phyloP scores from a whole-genome alignment of 192 early-diverging fungal species.

The Pilaira anomala region DNA sequence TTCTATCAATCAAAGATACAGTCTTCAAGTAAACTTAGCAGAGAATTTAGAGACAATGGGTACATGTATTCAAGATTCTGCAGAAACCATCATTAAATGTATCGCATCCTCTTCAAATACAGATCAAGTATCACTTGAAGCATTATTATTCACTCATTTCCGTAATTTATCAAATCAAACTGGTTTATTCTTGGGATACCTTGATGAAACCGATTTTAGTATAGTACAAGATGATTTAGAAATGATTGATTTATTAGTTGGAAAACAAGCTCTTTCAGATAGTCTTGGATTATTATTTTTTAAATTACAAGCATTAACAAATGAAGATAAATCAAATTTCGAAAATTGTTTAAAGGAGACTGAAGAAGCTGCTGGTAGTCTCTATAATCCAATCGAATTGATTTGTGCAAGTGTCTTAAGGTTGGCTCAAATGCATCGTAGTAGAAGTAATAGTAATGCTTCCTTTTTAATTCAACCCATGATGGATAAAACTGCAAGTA shows the following conservation, averaged over 20 bases:
- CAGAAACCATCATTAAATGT: constrained; percentile 14
- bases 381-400: constrained; percentile 9
- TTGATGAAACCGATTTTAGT: constrained; percentile 22
- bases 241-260: background rate
- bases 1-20: background rate
- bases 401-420: constrained; percentile 14
- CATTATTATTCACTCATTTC: constrained; percentile 21
- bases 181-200: background rate
- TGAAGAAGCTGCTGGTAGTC: background rate
- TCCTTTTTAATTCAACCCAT: background rate
- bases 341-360: background rate
- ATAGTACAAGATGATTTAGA: background rate
- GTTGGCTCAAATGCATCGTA: constrained; percentile 1
- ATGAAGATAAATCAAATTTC: background rate
- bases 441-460: constrained; percentile 6
- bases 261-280: background rate
- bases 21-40: constrained; percentile 18
- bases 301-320: constrained; percentile 17
- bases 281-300: constrained; percentile 17
- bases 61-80: constrained; percentile 25
- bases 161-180: constrained; percentile 18
- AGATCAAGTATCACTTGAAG: background rate
- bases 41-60: constrained; percentile 23
- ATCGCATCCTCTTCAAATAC: background rate
- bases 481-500: background rate